Evolutionary conservation across 2,329 filamentous ascomycete species (phyloP).

Genomic region (Diplodia seriata): DNA sequence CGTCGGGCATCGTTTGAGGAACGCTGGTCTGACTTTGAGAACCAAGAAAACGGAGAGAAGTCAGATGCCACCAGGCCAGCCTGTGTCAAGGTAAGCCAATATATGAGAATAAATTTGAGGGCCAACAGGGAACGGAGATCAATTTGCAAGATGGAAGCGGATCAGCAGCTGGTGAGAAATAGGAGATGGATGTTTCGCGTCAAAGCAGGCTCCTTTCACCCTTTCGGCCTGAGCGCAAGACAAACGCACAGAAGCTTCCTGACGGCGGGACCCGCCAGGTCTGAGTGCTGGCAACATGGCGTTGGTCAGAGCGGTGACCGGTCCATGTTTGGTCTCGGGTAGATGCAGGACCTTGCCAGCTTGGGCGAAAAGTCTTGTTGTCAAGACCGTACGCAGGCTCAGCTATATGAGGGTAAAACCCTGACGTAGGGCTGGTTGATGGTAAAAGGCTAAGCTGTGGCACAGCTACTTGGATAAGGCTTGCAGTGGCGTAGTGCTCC

Average conservation of each 20-base stretch:
- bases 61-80: too few relatives aligned
- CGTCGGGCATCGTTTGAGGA: not conserved
- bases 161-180: not conserved
- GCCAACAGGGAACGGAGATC: too few relatives aligned
- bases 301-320: not conserved
- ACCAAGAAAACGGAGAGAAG: not conserved
- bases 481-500: not conserved
- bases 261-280: too few relatives aligned
- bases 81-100: too few relatives aligned
- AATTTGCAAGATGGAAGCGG: too few relatives aligned
- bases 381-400: not conserved
- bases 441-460: not conserved
- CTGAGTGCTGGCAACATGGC: conserved; percentile 7
- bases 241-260: not conserved
- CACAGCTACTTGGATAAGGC: not conserved
- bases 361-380: not conserved
- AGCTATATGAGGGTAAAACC: not conserved
- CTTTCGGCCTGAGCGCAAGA: not conserved
- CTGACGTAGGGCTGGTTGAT: not conserved
- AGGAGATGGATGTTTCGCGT: not conserved
- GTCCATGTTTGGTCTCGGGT: conserved; percentile 24
- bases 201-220: too few relatives aligned
- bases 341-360: not conserved
- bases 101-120: not conserved
- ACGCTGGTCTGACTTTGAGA: not conserved